Evolutionary conservation across 2,329 filamentous ascomycete genomes (phyloP), one percentile per base, ranked within the genome.

Genomic region (Claviceps sorghi): DNA sequence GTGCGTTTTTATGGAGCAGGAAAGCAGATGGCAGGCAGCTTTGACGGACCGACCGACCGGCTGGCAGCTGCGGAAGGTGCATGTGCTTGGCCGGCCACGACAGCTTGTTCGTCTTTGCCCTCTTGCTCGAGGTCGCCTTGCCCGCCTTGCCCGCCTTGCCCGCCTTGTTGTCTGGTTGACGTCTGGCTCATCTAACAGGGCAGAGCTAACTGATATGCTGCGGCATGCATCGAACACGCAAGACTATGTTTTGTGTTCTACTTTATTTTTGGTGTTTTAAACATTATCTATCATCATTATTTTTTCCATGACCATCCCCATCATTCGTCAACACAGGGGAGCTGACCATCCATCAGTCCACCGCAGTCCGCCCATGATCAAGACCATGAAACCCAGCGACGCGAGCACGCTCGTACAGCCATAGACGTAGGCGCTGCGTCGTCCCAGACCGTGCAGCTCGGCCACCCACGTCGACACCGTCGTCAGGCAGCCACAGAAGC

Each of bases 301-400:
- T n/a, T 9, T 17, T 7, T 19, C 38, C n/a, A 4, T 17, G 13
- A 9, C 6, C 38, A n/a, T 9, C 7, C 17, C 15, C 38, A 40
- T n/a, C 21, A 7, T 26, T 4, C 13, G 9, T 47, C 21, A 52
- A 55, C 75, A 78, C 9, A 62, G 48, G 52, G 76, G 52, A 2
- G 57, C 57, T 17, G 62, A 64, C 59, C 82, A 83, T 1, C 78
- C 81, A 6, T 71, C 65, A 30, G 74, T 83, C 88, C 87, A 94
- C 54, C 77, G 69, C 61, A 91, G 67, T 54, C 83, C 82, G 0
- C 88, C 88, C 82, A 91, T 87, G 19, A 90, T 75, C 1, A 79
- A 71, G 26, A 89, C 73, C 73, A 86, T 66, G 11, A 84, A 58
- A 11, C 71, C 72, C 53, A 88, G 61, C 2, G 76, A 79, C 0